phyloP scores from a whole-genome alignment of 1,284 basidiomycete genomes.

The Tremellales sp. region DNA sequence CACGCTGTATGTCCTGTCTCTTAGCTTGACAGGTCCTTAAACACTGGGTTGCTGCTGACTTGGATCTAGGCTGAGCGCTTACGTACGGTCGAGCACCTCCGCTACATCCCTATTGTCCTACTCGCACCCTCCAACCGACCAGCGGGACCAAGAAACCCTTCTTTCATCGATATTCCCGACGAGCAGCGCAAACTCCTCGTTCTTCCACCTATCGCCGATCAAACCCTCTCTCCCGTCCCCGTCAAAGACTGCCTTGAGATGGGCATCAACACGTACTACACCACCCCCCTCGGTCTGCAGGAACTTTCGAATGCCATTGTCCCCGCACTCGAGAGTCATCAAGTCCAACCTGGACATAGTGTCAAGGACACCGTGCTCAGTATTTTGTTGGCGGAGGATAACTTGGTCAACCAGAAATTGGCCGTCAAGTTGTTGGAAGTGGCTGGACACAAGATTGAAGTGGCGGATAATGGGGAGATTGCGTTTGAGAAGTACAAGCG shows the following conservation, averaged over 20 bases:
- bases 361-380: constrained; percentile 83
- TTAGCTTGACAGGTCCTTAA: neutral
- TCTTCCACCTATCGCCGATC: constrained; percentile 36
- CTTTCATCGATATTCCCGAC: constrained; percentile 46
- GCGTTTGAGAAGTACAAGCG: constrained; percentile 42
- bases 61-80: constrained; percentile 78
- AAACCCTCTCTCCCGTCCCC: constrained; percentile 44
- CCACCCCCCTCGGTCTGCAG: constrained; percentile 81
- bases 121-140: constrained; percentile 59
- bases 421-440: constrained; percentile 97
- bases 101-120: constrained; percentile 97
- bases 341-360: constrained; percentile 69
- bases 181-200: constrained; percentile 38
- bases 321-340: constrained; percentile 92
- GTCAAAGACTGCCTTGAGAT: constrained; percentile 50
- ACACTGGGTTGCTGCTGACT: neutral
- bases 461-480: constrained; percentile 90
- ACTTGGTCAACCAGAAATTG: constrained; percentile 87
- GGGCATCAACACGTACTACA: constrained; percentile 53
- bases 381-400: constrained; percentile 97
- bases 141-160: constrained; percentile 34
- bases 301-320: constrained; percentile 90
- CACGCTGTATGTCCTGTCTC: constrained; percentile 59
- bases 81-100: constrained; percentile 86
- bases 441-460: constrained; percentile 92